A percentile compares a stretch with the other conserved stretches of the same genome.
Evolutionary conservation across 495 filamentous ascomycete species (phyloP).

Genomic region (Evansstolkia leycettana): DNA sequence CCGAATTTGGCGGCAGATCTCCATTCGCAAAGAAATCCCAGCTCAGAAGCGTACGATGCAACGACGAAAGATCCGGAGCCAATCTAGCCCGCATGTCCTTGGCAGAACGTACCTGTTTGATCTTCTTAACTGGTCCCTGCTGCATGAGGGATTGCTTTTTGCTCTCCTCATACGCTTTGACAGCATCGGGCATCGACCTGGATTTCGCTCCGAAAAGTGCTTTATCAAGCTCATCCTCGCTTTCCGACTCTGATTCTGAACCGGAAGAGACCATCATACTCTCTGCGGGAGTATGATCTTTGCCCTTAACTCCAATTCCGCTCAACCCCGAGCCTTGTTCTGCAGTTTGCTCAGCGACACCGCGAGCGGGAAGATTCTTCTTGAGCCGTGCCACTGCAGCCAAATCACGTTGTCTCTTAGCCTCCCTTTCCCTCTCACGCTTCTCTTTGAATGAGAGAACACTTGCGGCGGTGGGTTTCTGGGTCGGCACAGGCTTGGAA

Average conservation of each 20-base stretch:
- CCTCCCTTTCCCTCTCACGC: conserved; percentile 59
- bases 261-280: conserved; percentile 77
- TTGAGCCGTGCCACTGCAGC: conserved; percentile 54
- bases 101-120: conserved; percentile 58
- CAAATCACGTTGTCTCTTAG: conserved; percentile 57
- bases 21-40: conserved; percentile 91
- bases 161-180: conserved; percentile 42
- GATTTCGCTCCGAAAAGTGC: conserved; percentile 44
- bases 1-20: conserved; percentile 63
- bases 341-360: conserved; percentile 42
- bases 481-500: conserved; percentile 18
- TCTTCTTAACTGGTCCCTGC: conserved; percentile 68
- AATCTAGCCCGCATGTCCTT: conserved; percentile 92
- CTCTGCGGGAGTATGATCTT: conserved; percentile 62
- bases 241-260: conserved; percentile 65
- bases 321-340: conserved; percentile 70
- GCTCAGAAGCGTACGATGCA: conserved; percentile 75
- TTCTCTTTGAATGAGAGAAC: conserved; percentile 50
- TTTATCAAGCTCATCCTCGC: conserved; percentile 51
- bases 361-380: conserved; percentile 36
- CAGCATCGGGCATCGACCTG: conserved; percentile 30
- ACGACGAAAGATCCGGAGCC: conserved; percentile 71
- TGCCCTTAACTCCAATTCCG: conserved; percentile 66
- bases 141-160: conserved; percentile 38
- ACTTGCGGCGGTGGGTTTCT: conserved; percentile 24